These are phyloP conservation scores for Coniferiporia weirii DNA, from an alignment of 1,284 basidiomycete genomes.

Conservation along the genomic window DNA sequence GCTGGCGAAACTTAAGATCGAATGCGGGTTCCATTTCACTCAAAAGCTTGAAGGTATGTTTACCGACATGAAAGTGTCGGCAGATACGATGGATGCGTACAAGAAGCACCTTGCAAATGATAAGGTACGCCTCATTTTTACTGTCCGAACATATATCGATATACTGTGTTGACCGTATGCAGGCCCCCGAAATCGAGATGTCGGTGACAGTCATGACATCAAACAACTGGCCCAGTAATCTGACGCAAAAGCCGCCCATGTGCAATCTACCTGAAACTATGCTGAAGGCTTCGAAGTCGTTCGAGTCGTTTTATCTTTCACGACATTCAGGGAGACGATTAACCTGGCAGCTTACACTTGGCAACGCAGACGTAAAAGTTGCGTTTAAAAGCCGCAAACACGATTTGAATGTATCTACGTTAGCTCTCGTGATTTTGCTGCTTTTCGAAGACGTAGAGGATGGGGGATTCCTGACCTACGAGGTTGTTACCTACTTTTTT, in stretches of 20 bases:
- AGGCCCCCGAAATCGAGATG: conserved; percentile 74
- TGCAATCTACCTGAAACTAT: conserved; percentile 70
- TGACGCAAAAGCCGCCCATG: conserved; percentile 53
- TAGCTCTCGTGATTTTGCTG: conserved; percentile 83
- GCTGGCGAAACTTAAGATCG: conserved; percentile 97
- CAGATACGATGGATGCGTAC: conserved; percentile 80
- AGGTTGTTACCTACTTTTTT: conserved; percentile 38
- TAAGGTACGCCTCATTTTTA: conserved; percentile 36
- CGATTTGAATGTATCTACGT: conserved; percentile 92
- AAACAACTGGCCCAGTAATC: conserved; percentile 80
- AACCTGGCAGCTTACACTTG: conserved; percentile 92
- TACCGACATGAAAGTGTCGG: conserved; percentile 91
- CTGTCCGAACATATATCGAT: neutral
- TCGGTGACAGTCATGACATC: conserved; percentile 89
- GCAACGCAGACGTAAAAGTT: conserved; percentile 86
- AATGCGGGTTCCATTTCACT: conserved; percentile 96
- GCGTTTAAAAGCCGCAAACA: conserved; percentile 78
- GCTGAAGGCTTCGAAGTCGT: conserved; percentile 63
- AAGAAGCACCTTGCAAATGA: conserved; percentile 52
- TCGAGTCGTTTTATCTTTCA: conserved; percentile 87
- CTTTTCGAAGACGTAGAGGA: conserved; percentile 77
- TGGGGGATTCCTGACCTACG: conserved; percentile 68
- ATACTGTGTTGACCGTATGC: conserved; percentile 10
- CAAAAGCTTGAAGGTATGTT: conserved; percentile 99
- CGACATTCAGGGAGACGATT: conserved; percentile 87